These are phyloP conservation scores for Rehmannia glutinosa DNA, from an alignment of 257 asterid genomes.

Conservation along the genomic window DNA sequence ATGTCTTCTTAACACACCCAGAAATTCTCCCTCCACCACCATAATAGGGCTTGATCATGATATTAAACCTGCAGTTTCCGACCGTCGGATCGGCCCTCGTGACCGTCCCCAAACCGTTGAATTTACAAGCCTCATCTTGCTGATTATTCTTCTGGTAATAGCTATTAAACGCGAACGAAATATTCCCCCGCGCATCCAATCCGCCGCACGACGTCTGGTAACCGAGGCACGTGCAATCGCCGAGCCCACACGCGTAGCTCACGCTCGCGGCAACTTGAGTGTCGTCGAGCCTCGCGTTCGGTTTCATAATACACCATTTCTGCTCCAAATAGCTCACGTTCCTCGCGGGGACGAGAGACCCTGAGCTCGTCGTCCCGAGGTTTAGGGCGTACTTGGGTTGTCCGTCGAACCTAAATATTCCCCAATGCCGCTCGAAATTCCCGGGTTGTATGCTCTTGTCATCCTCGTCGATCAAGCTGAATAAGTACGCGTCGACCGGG, in stretches of 20 bases:
- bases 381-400: conserved; percentile 57
- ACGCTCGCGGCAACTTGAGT: conserved; percentile 52
- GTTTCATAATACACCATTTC: conserved; percentile 73
- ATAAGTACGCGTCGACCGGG: conserved; percentile 64
- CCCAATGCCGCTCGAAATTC: conserved; percentile 85
- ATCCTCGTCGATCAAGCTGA: conserved; percentile 77
- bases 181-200: conserved; percentile 49
- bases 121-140: conserved; percentile 59
- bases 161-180: conserved; percentile 75
- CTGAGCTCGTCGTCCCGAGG: conserved; percentile 73
- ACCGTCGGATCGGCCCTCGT: conserved; percentile 65
- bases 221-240: conserved; percentile 75
- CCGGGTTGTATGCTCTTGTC: conserved; percentile 79
- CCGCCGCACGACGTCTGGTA: conserved; percentile 62
- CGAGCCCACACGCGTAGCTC: conserved; percentile 68
- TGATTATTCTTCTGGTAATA: conserved; percentile 72
- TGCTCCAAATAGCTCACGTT: conserved; percentile 40
- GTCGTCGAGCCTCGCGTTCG: conserved; percentile 38
- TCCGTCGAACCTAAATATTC: conserved; percentile 57
- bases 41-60: conserved; percentile 56
- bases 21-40: conserved; percentile 32
- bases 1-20: conserved; percentile 1
- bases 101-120: conserved; percentile 53
- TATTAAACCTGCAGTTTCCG: conserved; percentile 53
- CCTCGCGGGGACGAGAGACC: conserved; percentile 39